Base-by-base conservation (phyloP, 2,329 filamentous ascomycete genomes). In the Paecilomyces sp. region DNA sequence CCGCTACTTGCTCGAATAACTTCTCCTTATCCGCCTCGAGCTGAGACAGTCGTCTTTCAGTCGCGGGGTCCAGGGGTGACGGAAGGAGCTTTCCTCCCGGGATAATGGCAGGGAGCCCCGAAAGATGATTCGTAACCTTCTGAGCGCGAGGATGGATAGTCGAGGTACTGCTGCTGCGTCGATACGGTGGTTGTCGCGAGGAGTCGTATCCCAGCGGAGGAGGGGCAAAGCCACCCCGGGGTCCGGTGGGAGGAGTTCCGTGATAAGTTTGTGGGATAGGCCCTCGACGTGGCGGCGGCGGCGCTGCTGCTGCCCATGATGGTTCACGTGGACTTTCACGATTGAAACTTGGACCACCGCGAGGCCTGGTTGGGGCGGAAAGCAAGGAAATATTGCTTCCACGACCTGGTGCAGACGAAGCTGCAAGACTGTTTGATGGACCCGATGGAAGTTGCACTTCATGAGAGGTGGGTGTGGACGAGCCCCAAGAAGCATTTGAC, bases 331-430 rank as follows among this genome's bases (percentile, higher is more conserved):
- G 64, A 25, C 59, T 59, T 31, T 70, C 67, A 55, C 66, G 65
- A 33, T 62, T 70, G 24, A 71, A 69, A 57, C 65, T 69, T 33
- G 70, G 60, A 47, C 69, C 73, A 54, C 78, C 77, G 36, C 78
- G 77, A 53, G 79, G 79, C 13, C 77, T 73, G 9, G 78, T 79
- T n/a, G 79, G 79, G 25, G 77, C 79, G 31, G 76, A 74, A 12
- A 79, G 65, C n/a, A 79, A 61, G 31, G 77, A 74, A 51, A 74
- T 65, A 59, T 71, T 76, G 4, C 71, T 67, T 9, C 71, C 71
- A 13, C 78, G 76, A 64, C 64, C 71, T 41, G 75, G 73, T 12
- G 72, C 66, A 8, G 73, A 70, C 56, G 72, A 65, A 8, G 70
- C 68, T 56, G 70, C 73, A 18, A 73, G 64, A 22, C 69, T 70